These are phyloP conservation scores for Cornus florida DNA, from an alignment of 148 eudicot genomes.

Conservation along the genomic window DNA sequence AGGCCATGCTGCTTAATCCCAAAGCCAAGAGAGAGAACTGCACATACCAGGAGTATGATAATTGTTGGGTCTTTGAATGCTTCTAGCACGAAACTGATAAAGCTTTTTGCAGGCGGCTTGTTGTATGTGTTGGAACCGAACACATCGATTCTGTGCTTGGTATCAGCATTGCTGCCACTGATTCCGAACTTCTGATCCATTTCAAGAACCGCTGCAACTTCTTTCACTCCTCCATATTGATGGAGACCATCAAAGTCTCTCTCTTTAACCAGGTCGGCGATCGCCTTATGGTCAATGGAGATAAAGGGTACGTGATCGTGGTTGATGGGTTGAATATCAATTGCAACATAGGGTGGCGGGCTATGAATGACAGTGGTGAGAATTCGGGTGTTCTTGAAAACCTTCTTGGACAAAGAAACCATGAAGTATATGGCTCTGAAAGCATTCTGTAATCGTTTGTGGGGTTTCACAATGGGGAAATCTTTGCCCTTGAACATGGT, in stretches of 20 bases:
- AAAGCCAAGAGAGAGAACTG: no score
- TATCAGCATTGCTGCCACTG: background rate
- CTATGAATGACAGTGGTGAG: background rate
- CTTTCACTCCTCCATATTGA: background rate
- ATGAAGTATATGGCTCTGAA: no score
- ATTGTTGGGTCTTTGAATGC: background rate
- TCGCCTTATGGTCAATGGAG: background rate
- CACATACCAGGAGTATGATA: background rate
- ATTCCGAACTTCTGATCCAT: background rate
- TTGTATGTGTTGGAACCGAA: background rate
- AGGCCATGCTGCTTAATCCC: slow-evolving; percentile 25
- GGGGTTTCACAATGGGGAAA: no score
- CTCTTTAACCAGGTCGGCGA: background rate
- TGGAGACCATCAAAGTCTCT: background rate
- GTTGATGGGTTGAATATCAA: background rate
- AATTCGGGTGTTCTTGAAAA: background rate
- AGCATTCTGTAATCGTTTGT: no score
- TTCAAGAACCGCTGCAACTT: background rate
- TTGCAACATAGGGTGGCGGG: background rate
- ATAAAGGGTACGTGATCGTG: background rate
- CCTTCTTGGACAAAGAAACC: background rate
- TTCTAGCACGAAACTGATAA: background rate
- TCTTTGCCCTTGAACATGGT: no score
- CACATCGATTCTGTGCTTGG: background rate
- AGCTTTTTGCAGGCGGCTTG: background rate